Evolutionary conservation across 805 yeast species (phyloP).

Genomic region (Nakazawaea anatomiae): DNA sequence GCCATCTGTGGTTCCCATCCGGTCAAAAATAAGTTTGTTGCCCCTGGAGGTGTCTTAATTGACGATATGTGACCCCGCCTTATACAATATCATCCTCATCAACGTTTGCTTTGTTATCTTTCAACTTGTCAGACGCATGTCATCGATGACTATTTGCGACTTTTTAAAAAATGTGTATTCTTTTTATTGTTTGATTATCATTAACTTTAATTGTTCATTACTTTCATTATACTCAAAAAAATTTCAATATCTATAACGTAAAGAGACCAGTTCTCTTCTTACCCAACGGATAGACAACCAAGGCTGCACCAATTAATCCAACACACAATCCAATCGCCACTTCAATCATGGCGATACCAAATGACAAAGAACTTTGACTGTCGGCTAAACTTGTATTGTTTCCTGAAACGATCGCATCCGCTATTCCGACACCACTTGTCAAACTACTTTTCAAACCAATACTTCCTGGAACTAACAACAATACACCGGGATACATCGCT

Average conservation of each 20-base stretch:
- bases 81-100: neutral
- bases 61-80: neutral
- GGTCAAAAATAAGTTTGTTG: constrained; percentile 2
- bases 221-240: neutral
- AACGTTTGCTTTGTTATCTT: too few species aligned
- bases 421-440: constrained; percentile 62
- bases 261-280: constrained; percentile 75
- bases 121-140: too few species aligned
- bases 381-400: constrained; percentile 21
- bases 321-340: constrained; percentile 83
- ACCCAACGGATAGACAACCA: constrained; percentile 79
- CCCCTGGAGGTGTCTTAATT: neutral
- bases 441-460: constrained; percentile 74
- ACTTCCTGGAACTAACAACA: constrained; percentile 82
- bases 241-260: constrained; percentile 40
- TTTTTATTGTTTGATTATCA: neutral
- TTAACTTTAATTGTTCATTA: neutral
- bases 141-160: too few species aligned
- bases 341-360: constrained; percentile 75
- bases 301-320: constrained; percentile 78
- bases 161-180: too few species aligned
- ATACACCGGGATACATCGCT: constrained; percentile 85
- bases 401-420: constrained; percentile 48
- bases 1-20: constrained; percentile 6
- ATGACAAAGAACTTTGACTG: constrained; percentile 26